A percentile compares a stretch with the other conserved stretches of the same genome.
Evolutionary conservation across 2,329 filamentous ascomycete species (phyloP).

Genomic region (Lasiodiplodia theobromae): DNA sequence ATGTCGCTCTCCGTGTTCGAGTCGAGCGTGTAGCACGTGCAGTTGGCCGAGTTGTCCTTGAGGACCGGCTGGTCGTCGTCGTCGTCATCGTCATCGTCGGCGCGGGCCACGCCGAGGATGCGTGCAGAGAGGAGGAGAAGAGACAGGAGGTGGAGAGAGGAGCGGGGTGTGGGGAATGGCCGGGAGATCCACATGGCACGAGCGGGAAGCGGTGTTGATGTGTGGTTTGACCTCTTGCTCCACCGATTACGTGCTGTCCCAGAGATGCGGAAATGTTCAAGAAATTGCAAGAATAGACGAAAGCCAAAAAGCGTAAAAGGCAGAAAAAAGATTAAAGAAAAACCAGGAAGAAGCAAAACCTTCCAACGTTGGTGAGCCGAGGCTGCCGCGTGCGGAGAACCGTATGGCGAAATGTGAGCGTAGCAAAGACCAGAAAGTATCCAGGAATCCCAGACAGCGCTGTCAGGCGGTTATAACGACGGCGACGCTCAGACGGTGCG

Average conservation of each 20-base stretch:
- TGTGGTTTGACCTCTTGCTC: not conserved
- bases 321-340: not conserved
- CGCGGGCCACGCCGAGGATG: not conserved
- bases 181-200: slow-evolving; percentile 23
- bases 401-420: not conserved
- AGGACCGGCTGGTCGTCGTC: slow-evolving; percentile 30
- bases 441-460: not conserved
- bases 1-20: slow-evolving; percentile 47
- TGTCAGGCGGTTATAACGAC: slow-evolving; percentile 8
- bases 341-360: not conserved
- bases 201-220: slow-evolving; percentile 3
- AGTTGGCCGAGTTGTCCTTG: slow-evolving; percentile 47
- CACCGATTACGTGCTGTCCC: slow-evolving; percentile 13
- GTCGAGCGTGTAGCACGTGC: slow-evolving; percentile 57
- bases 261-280: not conserved
- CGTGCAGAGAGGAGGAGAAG: slow-evolving; percentile 4
- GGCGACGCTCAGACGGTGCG: not conserved
- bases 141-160: slow-evolving; percentile 6
- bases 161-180: slow-evolving; percentile 1
- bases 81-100: slow-evolving; percentile 6
- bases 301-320: not conserved
- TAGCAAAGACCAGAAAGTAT: not conserved
- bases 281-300: not conserved
- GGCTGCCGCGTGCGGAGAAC: not conserved
- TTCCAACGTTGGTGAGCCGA: slow-evolving; percentile 8